Percentiles rank a stretch among this genome's conserved stretches.
Evolutionary conservation across 2,329 filamentous ascomycete species (phyloP).

Genomic region (Fusarium sp.): DNA sequence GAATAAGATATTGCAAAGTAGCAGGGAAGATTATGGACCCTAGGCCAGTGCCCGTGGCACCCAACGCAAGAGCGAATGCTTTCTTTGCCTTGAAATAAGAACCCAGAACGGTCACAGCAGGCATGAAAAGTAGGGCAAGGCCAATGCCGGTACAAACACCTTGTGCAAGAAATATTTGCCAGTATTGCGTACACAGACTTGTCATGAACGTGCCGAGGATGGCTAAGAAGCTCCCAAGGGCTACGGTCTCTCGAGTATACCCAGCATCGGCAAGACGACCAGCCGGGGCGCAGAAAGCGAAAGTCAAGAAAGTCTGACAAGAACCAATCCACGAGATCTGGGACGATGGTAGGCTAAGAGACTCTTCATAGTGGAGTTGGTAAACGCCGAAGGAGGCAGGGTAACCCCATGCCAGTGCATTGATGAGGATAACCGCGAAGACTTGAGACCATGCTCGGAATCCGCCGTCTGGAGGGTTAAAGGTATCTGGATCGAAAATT

Average conservation of each 20-base stretch:
- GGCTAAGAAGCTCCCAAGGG: slow-evolving; percentile 55
- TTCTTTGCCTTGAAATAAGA: slow-evolving; percentile 69
- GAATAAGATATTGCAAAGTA: slow-evolving; percentile 67
- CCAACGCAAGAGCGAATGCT: slow-evolving; percentile 68
- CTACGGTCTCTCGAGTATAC: slow-evolving; percentile 56
- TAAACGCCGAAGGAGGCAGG: slow-evolving; percentile 64
- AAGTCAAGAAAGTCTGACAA: slow-evolving; percentile 62
- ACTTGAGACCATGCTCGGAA: slow-evolving; percentile 63
- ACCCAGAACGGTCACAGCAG: slow-evolving; percentile 68
- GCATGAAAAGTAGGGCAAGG: slow-evolving; percentile 67
- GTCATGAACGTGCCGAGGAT: slow-evolving; percentile 62
- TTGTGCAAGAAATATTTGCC: slow-evolving; percentile 65
- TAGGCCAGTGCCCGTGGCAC: slow-evolving; percentile 67
- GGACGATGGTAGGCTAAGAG: slow-evolving; percentile 49
- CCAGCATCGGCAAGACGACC: slow-evolving; percentile 64
- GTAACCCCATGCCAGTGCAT: slow-evolving; percentile 63
- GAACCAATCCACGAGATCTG: slow-evolving; percentile 61
- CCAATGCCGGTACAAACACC: slow-evolving; percentile 64
- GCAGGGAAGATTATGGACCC: slow-evolving; percentile 68
- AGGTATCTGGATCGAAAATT: slow-evolving; percentile 34
- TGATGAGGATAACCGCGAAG: slow-evolving; percentile 59
- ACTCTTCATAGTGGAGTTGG: slow-evolving; percentile 60
- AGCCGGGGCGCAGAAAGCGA: slow-evolving; percentile 59
- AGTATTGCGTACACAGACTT: slow-evolving; percentile 59
- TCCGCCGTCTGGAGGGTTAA: slow-evolving; percentile 58